These are phyloP conservation scores for Clavispora carvajalis DNA, from an alignment of 805 yeast genomes.

Conservation along the genomic window DNA sequence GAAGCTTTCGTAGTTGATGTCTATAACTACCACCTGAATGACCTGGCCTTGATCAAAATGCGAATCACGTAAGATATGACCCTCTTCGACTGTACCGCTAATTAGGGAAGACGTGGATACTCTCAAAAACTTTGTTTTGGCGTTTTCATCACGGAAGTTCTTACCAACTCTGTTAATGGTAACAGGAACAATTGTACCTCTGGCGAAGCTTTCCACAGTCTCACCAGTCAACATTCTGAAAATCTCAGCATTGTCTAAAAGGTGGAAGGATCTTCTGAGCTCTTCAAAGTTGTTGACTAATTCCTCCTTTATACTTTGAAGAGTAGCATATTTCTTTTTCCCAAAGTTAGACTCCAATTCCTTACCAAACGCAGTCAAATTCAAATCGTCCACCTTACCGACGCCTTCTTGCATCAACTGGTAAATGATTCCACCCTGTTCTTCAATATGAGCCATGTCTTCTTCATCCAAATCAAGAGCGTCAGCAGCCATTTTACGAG, in stretches of 20 bases:
- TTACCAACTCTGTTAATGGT: constrained; percentile 63
- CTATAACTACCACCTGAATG: constrained; percentile 72
- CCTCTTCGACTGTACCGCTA: constrained; percentile 43
- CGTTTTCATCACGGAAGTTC: constrained; percentile 50
- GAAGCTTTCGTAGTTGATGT: constrained; percentile 69
- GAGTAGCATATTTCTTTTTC: constrained; percentile 69
- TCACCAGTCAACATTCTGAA: constrained; percentile 92
- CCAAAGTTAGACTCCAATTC: constrained; percentile 73
- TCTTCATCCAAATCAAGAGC: constrained; percentile 96
- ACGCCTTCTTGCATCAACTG: constrained; percentile 69
- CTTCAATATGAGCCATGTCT: constrained; percentile 73
- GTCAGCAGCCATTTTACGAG: constrained; percentile 96
- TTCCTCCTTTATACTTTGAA: constrained; percentile 82
- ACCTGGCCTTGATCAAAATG: constrained; percentile 64
- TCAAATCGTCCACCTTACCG: constrained; percentile 74
- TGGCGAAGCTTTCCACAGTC: constrained; percentile 57
- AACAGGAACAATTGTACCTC: constrained; percentile 73
- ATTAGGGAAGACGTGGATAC: constrained; percentile 39
- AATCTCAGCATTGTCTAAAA: constrained; percentile 62
- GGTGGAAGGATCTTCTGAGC: constrained; percentile 66
- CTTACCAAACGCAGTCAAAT: constrained; percentile 86
- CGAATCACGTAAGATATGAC: constrained; percentile 40
- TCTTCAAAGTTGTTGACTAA: constrained; percentile 85
- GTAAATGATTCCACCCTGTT: constrained; percentile 75
- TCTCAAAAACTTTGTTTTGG: constrained; percentile 34